These are phyloP conservation scores for Fusarium aywerte DNA, from an alignment of 2,329 filamentous ascomycete genomes.

Conservation along the genomic window DNA sequence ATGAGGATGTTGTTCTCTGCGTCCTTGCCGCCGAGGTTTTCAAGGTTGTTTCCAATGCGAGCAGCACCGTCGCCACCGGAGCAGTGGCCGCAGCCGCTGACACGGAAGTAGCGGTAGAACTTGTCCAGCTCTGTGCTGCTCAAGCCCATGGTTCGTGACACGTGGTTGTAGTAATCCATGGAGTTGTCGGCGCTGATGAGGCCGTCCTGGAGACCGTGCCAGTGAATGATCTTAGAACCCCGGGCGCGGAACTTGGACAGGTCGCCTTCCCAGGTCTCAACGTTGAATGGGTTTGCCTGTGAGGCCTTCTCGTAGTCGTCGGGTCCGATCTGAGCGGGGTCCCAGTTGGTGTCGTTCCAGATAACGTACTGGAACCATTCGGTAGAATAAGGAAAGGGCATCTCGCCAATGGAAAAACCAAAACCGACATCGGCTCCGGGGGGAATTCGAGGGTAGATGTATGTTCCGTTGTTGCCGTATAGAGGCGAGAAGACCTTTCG, in stretches of 20 bases:
- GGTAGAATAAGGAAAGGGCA: constrained; percentile 11
- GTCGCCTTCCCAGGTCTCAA: constrained; percentile 52
- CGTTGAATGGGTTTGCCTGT: constrained; percentile 24
- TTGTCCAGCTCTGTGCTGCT: constrained; percentile 53
- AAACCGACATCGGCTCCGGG: constrained; percentile 39
- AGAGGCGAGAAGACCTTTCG: constrained; percentile 29
- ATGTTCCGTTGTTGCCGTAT: constrained; percentile 47
- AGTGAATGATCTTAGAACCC: constrained; percentile 59
- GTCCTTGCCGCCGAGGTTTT: constrained; percentile 41
- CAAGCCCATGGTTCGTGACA: constrained; percentile 44
- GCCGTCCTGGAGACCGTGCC: constrained; percentile 54
- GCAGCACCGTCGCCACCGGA: constrained; percentile 57
- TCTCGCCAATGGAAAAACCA: constrained; percentile 43
- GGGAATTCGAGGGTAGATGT: constrained; percentile 30
- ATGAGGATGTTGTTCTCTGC: constrained; percentile 58
- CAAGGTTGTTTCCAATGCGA: constrained; percentile 46
- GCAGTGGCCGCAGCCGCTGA: constrained; percentile 63
- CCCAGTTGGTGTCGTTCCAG: constrained; percentile 52
- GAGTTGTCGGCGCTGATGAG: constrained; percentile 42
- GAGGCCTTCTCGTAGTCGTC: constrained; percentile 55
- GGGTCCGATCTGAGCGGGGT: constrained; percentile 40
- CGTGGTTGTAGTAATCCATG: constrained; percentile 43
- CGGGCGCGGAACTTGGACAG: constrained; percentile 52
- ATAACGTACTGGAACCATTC: constrained; percentile 56
- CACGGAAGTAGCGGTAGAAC: constrained; percentile 63